Conservation (phyloP, 106 monocot genomes). For the Gastrodia elata region DNA sequence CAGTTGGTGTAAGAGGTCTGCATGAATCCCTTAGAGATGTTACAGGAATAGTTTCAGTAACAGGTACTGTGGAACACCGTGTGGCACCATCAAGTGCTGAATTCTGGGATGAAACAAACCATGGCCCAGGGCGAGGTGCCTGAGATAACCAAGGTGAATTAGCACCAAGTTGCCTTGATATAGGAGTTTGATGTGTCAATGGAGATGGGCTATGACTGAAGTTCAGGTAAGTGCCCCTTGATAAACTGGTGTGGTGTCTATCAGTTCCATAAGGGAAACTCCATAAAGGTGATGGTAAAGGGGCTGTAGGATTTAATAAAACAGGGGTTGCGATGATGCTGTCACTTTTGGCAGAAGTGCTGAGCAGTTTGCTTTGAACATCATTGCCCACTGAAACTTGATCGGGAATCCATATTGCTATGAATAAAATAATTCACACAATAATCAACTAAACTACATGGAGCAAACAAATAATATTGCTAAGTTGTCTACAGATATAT, state of each 20-base stretch:
- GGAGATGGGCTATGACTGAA: constrained; percentile 46
- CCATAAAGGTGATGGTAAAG: constrained; percentile 47
- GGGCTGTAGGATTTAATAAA: constrained; percentile 15
- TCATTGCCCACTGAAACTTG: constrained; percentile 23
- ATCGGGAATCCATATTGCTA: constrained; percentile 36
- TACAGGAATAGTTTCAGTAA: constrained; percentile 35
- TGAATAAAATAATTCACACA: constrained; percentile 9
- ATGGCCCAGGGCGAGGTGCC: constrained; percentile 30
- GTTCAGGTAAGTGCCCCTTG: constrained; percentile 42
- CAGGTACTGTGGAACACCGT: constrained; percentile 23
- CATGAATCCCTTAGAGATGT: constrained; percentile 33
- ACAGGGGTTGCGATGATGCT: constrained; percentile 26
- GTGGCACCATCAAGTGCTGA: constrained; percentile 20
- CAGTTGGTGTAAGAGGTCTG: constrained; percentile 16
- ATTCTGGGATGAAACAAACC: constrained; percentile 27
- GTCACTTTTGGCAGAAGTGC: constrained; percentile 20
- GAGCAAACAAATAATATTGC: not conserved
- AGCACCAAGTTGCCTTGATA: constrained; percentile 33
- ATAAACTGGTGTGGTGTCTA: constrained; percentile 23
- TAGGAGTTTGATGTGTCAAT: constrained; percentile 39
- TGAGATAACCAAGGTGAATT: constrained; percentile 33
- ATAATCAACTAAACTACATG: not conserved
- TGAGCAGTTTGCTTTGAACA: constrained; percentile 35
- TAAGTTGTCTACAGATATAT: constrained; percentile 17
- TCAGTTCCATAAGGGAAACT: constrained; percentile 22